Evolutionary conservation across 2,329 filamentous ascomycete genomes (phyloP).

Genomic region (Alternaria atra): DNA sequence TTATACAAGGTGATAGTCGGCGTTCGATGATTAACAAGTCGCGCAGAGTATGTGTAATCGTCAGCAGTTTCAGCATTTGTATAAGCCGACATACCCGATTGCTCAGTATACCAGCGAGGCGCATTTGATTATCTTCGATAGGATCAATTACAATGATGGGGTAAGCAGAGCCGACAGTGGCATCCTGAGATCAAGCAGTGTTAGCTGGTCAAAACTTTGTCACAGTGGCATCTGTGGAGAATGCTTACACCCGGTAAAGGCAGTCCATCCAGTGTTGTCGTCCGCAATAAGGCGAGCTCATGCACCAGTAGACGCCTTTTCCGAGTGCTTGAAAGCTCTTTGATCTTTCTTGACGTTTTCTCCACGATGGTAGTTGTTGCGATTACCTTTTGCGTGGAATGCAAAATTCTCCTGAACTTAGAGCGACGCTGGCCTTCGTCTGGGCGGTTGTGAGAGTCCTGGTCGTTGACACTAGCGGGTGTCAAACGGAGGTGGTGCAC

Average conservation of each 20-base stretch:
- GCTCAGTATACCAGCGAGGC: too few relatives aligned
- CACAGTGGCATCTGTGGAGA: neutral
- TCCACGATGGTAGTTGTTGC: neutral
- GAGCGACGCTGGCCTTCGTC: neutral
- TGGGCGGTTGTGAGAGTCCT: neutral
- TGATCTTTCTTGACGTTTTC: neutral
- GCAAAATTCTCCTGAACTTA: neutral
- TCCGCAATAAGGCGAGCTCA: conserved; percentile 39
- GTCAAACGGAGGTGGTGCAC: neutral
- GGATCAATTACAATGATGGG: conserved; percentile 30
- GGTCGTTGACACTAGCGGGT: neutral
- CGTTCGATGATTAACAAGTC: neutral
- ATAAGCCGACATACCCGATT: neutral
- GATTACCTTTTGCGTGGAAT: neutral
- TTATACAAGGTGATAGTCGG: neutral
- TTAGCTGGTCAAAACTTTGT: conserved; percentile 16
- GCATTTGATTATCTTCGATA: conserved; percentile 37
- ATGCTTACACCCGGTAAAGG: conserved; percentile 38
- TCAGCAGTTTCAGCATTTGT: neutral
- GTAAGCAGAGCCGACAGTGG: conserved; percentile 5
- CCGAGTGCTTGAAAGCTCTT: conserved; percentile 16
- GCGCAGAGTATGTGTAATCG: neutral
- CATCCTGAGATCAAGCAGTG: conserved; percentile 22
- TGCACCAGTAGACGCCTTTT: conserved; percentile 35
- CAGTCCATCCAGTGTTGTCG: conserved; percentile 38